A percentile compares a stretch with the other conserved stretches of the same genome.
phyloP scores from a whole-genome alignment of 768 basidiomycete species.

The Amylocystis lapponica region DNA sequence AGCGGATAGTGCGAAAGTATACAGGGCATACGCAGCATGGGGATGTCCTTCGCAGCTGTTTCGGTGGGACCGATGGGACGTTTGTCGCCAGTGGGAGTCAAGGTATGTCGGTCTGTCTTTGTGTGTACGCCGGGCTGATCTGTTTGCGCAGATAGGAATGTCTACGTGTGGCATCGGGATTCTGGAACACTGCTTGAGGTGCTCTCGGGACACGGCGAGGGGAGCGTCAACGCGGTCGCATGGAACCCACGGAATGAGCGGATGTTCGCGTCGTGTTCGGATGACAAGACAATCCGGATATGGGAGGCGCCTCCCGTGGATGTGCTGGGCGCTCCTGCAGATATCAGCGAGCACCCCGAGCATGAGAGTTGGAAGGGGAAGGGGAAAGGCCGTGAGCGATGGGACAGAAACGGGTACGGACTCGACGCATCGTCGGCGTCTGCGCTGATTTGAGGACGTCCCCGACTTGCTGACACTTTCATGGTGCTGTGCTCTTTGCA shows the following conservation, averaged over 20 bases:
- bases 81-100: slow-evolving; percentile 94
- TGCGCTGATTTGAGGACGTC: slow-evolving; percentile 8
- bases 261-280: slow-evolving; percentile 96
- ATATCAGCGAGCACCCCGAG: slow-evolving; percentile 5
- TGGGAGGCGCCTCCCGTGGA: slow-evolving; percentile 51
- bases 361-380: slow-evolving; percentile 15
- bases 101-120: slow-evolving; percentile 47
- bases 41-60: slow-evolving; percentile 89
- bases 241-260: slow-evolving; percentile 90
- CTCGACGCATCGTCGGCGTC: slow-evolving; percentile 7
- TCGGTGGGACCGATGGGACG: slow-evolving; percentile 84
- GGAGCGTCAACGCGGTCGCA: slow-evolving; percentile 91
- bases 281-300: slow-evolving; percentile 86
- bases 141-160: slow-evolving; percentile 64
- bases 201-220: slow-evolving; percentile 81
- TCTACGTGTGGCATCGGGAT: slow-evolving; percentile 94
- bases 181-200: slow-evolving; percentile 79
- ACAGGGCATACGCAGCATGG: slow-evolving; percentile 79
- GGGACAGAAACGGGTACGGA: slow-evolving; percentile 12
- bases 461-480: neutral
- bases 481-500: neutral
- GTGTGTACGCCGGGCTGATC: neutral
- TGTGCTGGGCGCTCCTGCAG: slow-evolving; percentile 5
- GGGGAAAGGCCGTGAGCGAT: slow-evolving; percentile 14
- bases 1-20: slow-evolving; percentile 71